Conservation (phyloP, 805 yeast species). For the Huiozyma naganishii region DNA sequence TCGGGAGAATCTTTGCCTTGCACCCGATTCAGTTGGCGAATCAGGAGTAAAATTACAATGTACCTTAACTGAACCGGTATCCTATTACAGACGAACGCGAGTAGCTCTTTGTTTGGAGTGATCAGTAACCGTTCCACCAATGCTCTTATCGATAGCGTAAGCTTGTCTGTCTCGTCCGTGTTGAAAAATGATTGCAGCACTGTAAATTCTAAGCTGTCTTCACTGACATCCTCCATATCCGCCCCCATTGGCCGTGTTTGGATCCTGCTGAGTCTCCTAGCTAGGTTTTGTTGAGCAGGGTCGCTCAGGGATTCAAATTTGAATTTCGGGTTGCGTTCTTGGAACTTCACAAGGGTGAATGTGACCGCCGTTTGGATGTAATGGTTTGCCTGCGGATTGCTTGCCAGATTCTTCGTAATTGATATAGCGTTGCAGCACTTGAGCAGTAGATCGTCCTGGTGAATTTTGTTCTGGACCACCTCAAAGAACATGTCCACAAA, state of each 20-base stretch:
- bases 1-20: conserved; percentile 4
- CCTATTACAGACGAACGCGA: conserved; percentile 61
- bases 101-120: conserved; percentile 31
- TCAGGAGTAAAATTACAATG: conserved; percentile 42
- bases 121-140: conserved; percentile 37
- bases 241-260: conserved; percentile 21
- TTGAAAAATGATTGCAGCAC: conserved; percentile 53
- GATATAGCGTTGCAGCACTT: conserved; percentile 27
- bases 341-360: conserved; percentile 17
- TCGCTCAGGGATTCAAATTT: conserved; percentile 7
- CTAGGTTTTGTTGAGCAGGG: conserved; percentile 3
- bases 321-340: conserved; percentile 19
- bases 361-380: conserved; percentile 18
- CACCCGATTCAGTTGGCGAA: conserved; percentile 24
- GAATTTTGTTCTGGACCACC: conserved; percentile 15
- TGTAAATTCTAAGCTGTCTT: conserved; percentile 25
- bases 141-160: conserved; percentile 44
- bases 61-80: conserved; percentile 74
- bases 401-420: conserved; percentile 18
- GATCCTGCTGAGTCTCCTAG: conserved; percentile 23
- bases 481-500: conserved; percentile 27
- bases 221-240: conserved; percentile 16
- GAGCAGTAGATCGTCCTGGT: conserved; percentile 22
- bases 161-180: conserved; percentile 50
- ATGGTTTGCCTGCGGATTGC: conserved; percentile 21